Evolutionary conservation across 345 rosid genomes (phyloP).

Genomic region (Alliaria petiolata): DNA sequence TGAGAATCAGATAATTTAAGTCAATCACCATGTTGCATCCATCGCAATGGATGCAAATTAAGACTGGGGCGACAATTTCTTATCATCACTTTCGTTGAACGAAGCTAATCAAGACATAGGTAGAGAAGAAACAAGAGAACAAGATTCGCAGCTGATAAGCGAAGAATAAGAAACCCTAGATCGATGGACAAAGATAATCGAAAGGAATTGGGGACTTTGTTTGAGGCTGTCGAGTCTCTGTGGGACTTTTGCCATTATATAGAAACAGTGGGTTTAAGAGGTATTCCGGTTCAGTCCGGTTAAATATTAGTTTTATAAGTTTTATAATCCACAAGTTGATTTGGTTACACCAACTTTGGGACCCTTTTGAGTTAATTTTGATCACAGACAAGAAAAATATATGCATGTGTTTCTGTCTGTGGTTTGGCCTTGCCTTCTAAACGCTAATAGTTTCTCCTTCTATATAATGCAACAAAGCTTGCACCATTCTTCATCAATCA

Average conservation of each 20-base stretch:
- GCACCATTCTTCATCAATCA: not conserved
- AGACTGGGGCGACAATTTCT: not conserved
- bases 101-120: not conserved
- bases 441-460: not conserved
- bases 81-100: not conserved
- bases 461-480: not conserved
- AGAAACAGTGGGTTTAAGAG: not conserved
- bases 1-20: slow-evolving; percentile 29
- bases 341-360: not conserved
- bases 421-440: not conserved
- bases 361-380: not conserved
- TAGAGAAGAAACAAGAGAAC: not conserved
- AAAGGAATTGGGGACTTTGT: not conserved
- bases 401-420: not conserved
- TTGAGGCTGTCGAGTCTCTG: not conserved
- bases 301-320: not conserved
- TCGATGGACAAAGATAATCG: too few relatives aligned
- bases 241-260: not conserved
- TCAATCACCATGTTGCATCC: slow-evolving; percentile 73
- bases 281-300: not conserved
- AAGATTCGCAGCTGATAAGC: not conserved
- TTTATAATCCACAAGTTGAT: not conserved
- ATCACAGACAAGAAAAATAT: not conserved
- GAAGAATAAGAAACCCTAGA: not conserved
- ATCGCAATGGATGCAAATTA: not conserved